A percentile compares a stretch with the other conserved stretches of the same genome.
These are phyloP conservation scores for Penicillium bialowiezense DNA, from an alignment of 495 filamentous ascomycete species.

Conservation along the genomic window DNA sequence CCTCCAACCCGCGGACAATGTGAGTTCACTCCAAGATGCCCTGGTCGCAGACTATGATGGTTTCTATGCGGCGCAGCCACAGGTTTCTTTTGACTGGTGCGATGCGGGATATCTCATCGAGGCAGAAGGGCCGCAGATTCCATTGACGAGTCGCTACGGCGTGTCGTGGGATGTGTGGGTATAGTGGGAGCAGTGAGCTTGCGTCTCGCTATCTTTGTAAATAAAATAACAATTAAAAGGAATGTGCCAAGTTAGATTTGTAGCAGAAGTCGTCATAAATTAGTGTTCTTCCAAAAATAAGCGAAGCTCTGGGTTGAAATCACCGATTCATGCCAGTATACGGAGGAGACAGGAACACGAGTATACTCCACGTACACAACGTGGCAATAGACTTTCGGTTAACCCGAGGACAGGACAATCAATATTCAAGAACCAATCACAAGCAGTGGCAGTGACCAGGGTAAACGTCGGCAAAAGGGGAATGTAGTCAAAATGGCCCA, in stretches of 20 bases:
- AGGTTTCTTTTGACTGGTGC: constrained; percentile 54
- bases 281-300: too few relatives aligned
- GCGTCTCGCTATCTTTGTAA: too few relatives aligned
- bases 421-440: background rate
- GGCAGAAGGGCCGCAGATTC: constrained; percentile 56
- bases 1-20: constrained; percentile 51
- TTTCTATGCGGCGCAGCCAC: constrained; percentile 53
- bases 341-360: too few relatives aligned
- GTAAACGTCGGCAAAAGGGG: background rate
- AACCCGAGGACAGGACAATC: background rate
- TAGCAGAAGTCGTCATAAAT: too few relatives aligned
- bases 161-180: constrained; percentile 34
- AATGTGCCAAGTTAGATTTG: too few relatives aligned
- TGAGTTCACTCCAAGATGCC: constrained; percentile 34
- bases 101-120: constrained; percentile 59
- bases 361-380: too few relatives aligned
- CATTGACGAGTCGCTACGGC: constrained; percentile 29
- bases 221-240: too few relatives aligned
- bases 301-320: too few relatives aligned
- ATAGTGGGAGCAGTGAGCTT: too few relatives aligned
- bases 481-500: constrained; percentile 5
- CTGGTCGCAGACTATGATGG: constrained; percentile 49
- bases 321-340: too few relatives aligned
- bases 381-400: background rate
- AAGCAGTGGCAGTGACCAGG: background rate